Evolutionary conservation across 2,329 filamentous ascomycete genomes (phyloP).

Genomic region (Calcarisporium arbuscula): DNA sequence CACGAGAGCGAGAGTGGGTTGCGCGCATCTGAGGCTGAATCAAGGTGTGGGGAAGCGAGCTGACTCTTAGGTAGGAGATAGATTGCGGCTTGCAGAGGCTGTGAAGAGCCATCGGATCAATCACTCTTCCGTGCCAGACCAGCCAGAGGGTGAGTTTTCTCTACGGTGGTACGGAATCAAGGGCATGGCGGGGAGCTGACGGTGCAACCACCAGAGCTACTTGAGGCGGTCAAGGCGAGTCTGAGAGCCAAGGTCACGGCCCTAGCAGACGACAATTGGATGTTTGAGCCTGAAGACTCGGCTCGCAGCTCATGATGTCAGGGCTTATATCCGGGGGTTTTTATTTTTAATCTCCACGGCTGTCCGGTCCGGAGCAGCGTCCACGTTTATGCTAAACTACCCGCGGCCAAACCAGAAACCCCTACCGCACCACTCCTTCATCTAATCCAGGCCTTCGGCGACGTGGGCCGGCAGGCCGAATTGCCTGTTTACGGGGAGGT

Average conservation of each 20-base stretch:
- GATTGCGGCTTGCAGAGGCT: constrained; percentile 53
- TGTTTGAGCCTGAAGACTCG: constrained; percentile 69
- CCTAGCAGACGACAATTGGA: constrained; percentile 81
- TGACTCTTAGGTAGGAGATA: constrained; percentile 39
- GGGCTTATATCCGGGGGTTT: no score
- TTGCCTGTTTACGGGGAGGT: constrained; percentile 33
- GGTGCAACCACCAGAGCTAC: constrained; percentile 52
- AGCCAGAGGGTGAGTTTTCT: constrained; percentile 53
- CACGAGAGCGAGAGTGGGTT: constrained; percentile 50
- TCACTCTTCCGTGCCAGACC: constrained; percentile 48
- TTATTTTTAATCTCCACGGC: constrained; percentile 1
- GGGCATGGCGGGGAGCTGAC: no score
- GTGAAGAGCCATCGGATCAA: constrained; percentile 55
- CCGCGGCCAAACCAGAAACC: no score
- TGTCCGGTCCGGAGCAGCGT: no score
- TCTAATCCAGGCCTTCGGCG: constrained; percentile 54
- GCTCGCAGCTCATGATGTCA: constrained; percentile 24
- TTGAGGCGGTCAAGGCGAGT: constrained; percentile 63
- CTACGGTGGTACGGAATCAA: no score
- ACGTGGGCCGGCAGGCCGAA: constrained; percentile 41
- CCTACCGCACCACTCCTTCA: constrained; percentile 3
- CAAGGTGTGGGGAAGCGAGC: neutral
- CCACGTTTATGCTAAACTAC: constrained; percentile 24
- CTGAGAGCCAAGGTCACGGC: constrained; percentile 66
- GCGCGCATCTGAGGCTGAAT: neutral